Evolutionary conservation across 768 basidiomycete species (phyloP).

Genomic region (Boletellus sp.): DNA sequence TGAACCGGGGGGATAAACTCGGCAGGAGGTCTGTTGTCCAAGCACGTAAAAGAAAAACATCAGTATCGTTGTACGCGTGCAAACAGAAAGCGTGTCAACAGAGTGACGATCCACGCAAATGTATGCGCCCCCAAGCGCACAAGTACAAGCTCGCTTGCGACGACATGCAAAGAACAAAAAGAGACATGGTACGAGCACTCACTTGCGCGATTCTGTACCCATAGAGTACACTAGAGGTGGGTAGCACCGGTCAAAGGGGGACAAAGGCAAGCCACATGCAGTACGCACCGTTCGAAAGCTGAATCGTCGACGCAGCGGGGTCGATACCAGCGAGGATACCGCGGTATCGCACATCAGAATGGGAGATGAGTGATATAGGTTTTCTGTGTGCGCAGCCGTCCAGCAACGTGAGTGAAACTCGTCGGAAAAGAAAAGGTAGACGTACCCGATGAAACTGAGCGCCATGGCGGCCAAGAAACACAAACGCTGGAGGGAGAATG

Average conservation of each 20-base stretch:
- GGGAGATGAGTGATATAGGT: constrained; percentile 85
- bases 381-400: constrained; percentile 50
- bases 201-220: constrained; percentile 85
- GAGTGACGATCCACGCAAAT: constrained; percentile 57
- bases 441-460: constrained; percentile 72
- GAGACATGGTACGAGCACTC: constrained; percentile 31
- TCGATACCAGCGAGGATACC: constrained; percentile 87
- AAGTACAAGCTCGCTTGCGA: constrained; percentile 31
- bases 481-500: background rate
- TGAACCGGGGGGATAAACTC: constrained; percentile 83
- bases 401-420: background rate
- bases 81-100: constrained; percentile 38
- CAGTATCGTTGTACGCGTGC: constrained; percentile 14
- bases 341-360: constrained; percentile 87
- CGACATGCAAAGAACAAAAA: background rate
- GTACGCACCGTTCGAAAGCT: constrained; percentile 77
- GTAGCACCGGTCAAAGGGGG: background rate
- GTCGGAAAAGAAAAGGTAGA: background rate
- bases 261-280: constrained; percentile 4
- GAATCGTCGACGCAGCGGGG: constrained; percentile 80
- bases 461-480: constrained; percentile 46
- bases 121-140: constrained; percentile 41
- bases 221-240: constrained; percentile 66
- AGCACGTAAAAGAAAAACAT: constrained; percentile 13
- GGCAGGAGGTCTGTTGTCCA: constrained; percentile 50